phyloP scores from a whole-genome alignment of 1,284 basidiomycete species.

The Cystobasidium slooffiae region DNA sequence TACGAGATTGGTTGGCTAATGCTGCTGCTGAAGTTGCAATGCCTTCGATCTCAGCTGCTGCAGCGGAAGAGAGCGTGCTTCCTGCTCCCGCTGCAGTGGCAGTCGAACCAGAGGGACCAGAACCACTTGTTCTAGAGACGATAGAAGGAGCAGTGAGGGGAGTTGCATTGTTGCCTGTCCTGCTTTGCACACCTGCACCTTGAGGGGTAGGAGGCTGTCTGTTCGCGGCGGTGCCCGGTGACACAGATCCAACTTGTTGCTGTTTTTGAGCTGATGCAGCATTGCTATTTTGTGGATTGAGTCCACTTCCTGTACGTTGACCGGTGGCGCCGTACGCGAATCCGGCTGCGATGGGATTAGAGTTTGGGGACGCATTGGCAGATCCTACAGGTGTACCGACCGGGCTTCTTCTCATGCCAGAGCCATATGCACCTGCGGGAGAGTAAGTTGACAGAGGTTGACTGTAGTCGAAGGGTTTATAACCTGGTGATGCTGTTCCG shows the following conservation, averaged over 20 bases:
- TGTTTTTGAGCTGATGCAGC: slow-evolving; percentile 8
- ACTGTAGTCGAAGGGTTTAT: slow-evolving; percentile 35
- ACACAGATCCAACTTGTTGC: slow-evolving; percentile 7
- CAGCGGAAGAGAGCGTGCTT: neutral
- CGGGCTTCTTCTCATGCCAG: slow-evolving; percentile 13
- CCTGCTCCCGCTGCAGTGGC: neutral
- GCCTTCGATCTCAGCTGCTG: neutral
- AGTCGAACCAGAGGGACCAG: neutral
- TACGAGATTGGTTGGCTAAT: slow-evolving; percentile 2
- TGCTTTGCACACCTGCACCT: slow-evolving; percentile 6
- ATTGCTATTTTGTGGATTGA: slow-evolving; percentile 6
- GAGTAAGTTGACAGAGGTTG: slow-evolving; percentile 27
- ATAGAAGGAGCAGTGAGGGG: slow-evolving; percentile 25
- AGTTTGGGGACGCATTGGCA: slow-evolving; percentile 13
- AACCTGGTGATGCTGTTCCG: slow-evolving; percentile 25
- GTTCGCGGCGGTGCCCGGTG: neutral
- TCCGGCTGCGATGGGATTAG: slow-evolving; percentile 28
- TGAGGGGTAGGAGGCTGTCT: neutral
- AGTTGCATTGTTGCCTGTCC: slow-evolving; percentile 30
- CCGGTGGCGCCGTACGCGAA: slow-evolving; percentile 26
- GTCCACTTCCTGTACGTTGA: slow-evolving; percentile 11
- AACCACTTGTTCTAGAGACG: slow-evolving; percentile 19
- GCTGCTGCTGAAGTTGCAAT: slow-evolving; percentile 9
- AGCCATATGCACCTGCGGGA: slow-evolving; percentile 8
- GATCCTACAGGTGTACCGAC: neutral